These are phyloP conservation scores for Cyclocybe aegerita DNA, from an alignment of 768 basidiomycete genomes.

Conservation along the genomic window DNA sequence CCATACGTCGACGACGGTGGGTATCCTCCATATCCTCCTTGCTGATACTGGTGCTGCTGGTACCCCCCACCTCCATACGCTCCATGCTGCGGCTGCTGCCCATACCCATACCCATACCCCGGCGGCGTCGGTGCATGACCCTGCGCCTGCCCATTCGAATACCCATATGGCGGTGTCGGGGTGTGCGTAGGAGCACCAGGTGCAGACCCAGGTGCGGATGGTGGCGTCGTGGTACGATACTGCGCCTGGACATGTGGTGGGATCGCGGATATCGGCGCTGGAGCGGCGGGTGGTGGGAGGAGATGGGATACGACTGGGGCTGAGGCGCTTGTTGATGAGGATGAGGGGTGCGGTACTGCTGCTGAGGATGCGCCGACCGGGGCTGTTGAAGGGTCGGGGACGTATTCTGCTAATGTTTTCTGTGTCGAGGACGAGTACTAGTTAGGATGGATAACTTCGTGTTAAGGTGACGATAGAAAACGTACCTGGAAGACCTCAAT, in stretches of 20 bases:
- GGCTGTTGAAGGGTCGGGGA: slow-evolving; percentile 22
- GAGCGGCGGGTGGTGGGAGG: slow-evolving; percentile 26
- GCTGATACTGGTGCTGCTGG: slow-evolving; percentile 11
- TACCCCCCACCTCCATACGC: slow-evolving; percentile 18
- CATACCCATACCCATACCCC: slow-evolving; percentile 10
- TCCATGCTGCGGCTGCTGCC: slow-evolving; percentile 6
- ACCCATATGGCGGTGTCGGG: slow-evolving; percentile 24
- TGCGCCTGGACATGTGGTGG: slow-evolving; percentile 45
- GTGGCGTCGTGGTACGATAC: slow-evolving; percentile 33
- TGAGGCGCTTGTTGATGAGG: slow-evolving; percentile 18
- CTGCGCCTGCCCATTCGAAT: slow-evolving; percentile 18
- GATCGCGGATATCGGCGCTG: slow-evolving; percentile 41
- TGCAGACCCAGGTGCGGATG: slow-evolving; percentile 17
- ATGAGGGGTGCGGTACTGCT: not conserved
- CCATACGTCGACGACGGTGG: slow-evolving; percentile 18
- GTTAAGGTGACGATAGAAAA: not conserved
- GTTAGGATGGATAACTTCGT: not conserved
- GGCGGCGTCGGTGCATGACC: slow-evolving; percentile 8
- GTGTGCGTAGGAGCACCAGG: slow-evolving; percentile 14
- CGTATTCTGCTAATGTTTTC: slow-evolving; percentile 67
- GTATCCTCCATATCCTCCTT: slow-evolving; percentile 19
- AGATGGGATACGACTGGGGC: slow-evolving; percentile 2
- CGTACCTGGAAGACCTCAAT: slow-evolving; percentile 74
- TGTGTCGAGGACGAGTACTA: slow-evolving; percentile 11
- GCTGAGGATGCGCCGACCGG: slow-evolving; percentile 20